Conservation (phyloP, 1,284 basidiomycete species). For the Cutaneotrichosporon mucoides region DNA sequence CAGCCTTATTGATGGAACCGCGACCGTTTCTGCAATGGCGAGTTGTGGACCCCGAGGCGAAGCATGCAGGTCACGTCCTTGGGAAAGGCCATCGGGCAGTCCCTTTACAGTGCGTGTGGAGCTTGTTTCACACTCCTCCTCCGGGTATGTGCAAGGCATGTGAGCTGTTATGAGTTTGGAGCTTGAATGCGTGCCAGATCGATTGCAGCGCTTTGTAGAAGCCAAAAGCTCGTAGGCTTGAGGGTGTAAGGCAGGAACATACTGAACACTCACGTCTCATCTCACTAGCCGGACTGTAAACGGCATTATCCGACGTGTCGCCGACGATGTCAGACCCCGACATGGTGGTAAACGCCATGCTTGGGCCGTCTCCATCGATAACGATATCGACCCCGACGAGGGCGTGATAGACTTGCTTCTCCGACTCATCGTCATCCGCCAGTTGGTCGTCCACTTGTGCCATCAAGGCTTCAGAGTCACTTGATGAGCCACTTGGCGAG, state of each 20-base stretch:
- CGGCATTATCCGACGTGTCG: not conserved
- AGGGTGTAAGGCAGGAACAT: not conserved
- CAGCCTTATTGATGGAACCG: too few species aligned
- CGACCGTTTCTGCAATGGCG: too few species aligned
- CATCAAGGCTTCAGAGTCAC: too few species aligned
- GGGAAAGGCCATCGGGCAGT: not conserved
- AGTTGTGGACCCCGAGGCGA: too few species aligned
- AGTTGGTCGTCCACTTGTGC: too few species aligned
- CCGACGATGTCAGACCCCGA: not conserved
- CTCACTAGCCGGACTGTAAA: not conserved
- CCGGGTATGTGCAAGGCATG: not conserved
- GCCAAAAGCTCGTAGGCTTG: not conserved
- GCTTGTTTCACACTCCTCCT: not conserved
- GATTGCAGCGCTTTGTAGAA: not conserved
- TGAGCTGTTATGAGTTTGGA: not conserved
- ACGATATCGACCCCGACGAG: not conserved
- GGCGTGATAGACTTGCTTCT: not conserved
- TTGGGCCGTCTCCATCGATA: not conserved
- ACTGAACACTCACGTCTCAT: not conserved
- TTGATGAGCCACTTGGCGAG: not conserved
- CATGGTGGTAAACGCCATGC: not conserved
- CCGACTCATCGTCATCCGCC: constrained; percentile 3
- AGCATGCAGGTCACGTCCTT: too few species aligned
- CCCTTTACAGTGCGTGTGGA: not conserved
- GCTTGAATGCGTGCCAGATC: not conserved